Conservation (phyloP, 2,329 filamentous ascomycete genomes). For the Epichloe sibirici region DNA sequence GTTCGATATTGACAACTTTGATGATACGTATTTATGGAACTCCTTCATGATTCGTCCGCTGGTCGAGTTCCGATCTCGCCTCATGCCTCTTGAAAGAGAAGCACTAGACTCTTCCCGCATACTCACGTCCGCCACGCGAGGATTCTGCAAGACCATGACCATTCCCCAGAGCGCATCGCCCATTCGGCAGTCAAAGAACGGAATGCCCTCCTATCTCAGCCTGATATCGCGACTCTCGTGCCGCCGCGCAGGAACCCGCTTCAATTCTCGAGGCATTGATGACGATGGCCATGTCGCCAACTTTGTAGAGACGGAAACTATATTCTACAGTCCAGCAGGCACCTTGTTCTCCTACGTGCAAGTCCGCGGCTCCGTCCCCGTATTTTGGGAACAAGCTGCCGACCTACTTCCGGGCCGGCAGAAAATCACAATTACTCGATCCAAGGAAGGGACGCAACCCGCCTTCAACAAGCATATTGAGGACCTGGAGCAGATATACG, state of each 20-base stretch:
- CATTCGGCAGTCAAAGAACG: conserved; percentile 50
- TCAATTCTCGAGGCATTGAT: conserved; percentile 95
- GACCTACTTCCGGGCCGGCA: conserved; percentile 85
- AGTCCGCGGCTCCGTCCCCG: conserved; percentile 79
- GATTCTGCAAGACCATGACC: conserved; percentile 78
- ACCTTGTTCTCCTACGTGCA: conserved; percentile 89
- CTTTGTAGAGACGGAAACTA: conserved; percentile 95
- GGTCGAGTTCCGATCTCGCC: conserved; percentile 73
- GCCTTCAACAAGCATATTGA: conserved; percentile 95
- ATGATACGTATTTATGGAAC: conserved; percentile 93
- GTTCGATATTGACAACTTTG: conserved; percentile 85
- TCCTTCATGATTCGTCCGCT: conserved; percentile 95
- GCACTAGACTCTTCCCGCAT: conserved; percentile 79
- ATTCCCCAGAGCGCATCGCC: conserved; percentile 69
- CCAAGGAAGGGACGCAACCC: conserved; percentile 79
- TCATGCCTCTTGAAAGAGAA: conserved; percentile 62
- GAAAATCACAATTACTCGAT: conserved; percentile 84
- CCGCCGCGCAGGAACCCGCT: conserved; percentile 80
- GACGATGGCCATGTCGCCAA: conserved; percentile 97
- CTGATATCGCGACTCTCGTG: conserved; percentile 88
- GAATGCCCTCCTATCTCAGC: conserved; percentile 72
- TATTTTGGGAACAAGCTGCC: conserved; percentile 93
- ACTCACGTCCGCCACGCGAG: conserved; percentile 84
- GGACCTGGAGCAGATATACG: conserved; percentile 73
- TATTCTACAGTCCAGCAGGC: conserved; percentile 70